Evolutionary conservation across 2,329 filamentous ascomycete genomes (phyloP), one percentile per base, ranked within the genome.

Genomic region (Aspergillus carbonarius): DNA sequence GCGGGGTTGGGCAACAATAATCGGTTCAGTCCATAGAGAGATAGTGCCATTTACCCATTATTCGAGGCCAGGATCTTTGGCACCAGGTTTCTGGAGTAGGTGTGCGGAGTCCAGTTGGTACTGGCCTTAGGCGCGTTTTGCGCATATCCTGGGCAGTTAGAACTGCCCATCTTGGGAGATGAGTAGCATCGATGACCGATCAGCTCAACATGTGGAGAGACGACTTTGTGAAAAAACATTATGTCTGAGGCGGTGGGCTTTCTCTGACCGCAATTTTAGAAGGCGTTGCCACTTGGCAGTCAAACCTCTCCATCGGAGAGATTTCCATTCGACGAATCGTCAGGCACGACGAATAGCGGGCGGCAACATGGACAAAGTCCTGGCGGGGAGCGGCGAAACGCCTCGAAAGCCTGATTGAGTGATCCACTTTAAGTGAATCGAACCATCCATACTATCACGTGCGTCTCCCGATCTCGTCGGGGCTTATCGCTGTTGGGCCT

Each of bases 201-300:
- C 44, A n/a, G 27, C 32, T 48, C n/a, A 48, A 25, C 39, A 23
- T 48, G 57, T 55, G 58, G 55, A 52, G 53, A 47, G 46, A 52
- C 58, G 30, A 53, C 53, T 55, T 15, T 57, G n/a, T n/a, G 49
- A 35, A 42, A 27, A 39, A 34, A 35, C 37, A 25, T 52, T 35
- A 40, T 58, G 39, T 39, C 46, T 56, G 60, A 66, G 63, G 64
- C 65, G 60, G 63, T 64, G 61, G 62, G 55, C 35, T 57, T 57
- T 37, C 51, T 53, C 60, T 70, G 67, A 70, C 67, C 67, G 67
- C 66, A 68, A 69, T 54, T 68, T 69, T 52, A 53, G 58, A 59
- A 54, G 35, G 23, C 46, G 23, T 61, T 53, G 63, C 62, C 63
- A 68, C 66, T 58, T 60, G 59, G 52, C 54, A 56, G 39, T 61